Conservation (phyloP, 371 early-diverging fungal genomes). For the Saksenaea oblongispora region DNA sequence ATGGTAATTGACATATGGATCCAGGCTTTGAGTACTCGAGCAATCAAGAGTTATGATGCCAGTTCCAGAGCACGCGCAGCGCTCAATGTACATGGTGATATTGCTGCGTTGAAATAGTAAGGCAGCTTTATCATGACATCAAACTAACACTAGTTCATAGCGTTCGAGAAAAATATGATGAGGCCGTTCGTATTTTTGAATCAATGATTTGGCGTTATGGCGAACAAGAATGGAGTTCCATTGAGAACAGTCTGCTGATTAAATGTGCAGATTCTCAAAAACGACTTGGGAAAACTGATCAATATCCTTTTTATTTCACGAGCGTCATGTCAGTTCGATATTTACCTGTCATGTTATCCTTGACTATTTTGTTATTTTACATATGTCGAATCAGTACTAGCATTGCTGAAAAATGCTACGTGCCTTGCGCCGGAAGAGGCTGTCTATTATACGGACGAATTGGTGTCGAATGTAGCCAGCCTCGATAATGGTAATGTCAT, state of each 20-base stretch:
- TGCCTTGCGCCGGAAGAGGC: slow-evolving; percentile 48
- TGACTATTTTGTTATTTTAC: slow-evolving; percentile 18
- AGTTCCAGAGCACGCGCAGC: slow-evolving; percentile 65
- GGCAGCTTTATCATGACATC: slow-evolving; percentile 9
- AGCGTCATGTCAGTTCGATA: neutral
- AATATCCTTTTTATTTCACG: slow-evolving; percentile 34
- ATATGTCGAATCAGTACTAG: slow-evolving; percentile 62
- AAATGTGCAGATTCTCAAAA: slow-evolving; percentile 71
- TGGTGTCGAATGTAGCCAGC: slow-evolving; percentile 41
- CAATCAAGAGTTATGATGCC: slow-evolving; percentile 71
- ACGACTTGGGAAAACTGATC: slow-evolving; percentile 54
- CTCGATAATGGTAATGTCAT: slow-evolving; percentile 42
- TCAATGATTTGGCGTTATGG: slow-evolving; percentile 64
- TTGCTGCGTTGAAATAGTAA: slow-evolving; percentile 80
- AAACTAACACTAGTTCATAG: slow-evolving; percentile 29
- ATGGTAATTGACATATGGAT: neutral
- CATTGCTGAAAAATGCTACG: slow-evolving; percentile 57
- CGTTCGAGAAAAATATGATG: slow-evolving; percentile 61
- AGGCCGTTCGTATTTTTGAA: slow-evolving; percentile 71
- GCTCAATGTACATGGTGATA: slow-evolving; percentile 69
- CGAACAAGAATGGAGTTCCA: slow-evolving; percentile 69
- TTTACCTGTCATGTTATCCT: slow-evolving; percentile 1
- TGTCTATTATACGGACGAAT: slow-evolving; percentile 54
- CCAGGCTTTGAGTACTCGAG: slow-evolving; percentile 61
- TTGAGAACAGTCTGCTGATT: slow-evolving; percentile 72